Conservation (phyloP, 2,329 filamentous ascomycete genomes). For the Aureobasidium sp. region DNA sequence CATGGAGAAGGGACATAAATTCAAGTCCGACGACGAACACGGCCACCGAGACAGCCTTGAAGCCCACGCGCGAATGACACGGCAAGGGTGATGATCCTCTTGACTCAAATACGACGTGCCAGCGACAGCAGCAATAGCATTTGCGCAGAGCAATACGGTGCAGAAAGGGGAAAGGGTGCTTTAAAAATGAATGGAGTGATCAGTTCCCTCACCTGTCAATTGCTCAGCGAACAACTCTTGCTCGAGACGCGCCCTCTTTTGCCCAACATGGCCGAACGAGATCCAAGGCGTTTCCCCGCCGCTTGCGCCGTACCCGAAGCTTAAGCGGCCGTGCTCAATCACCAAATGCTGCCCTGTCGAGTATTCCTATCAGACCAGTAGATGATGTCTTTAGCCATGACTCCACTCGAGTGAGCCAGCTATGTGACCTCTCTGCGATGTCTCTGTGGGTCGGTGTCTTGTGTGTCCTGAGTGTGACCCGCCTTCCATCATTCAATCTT, state of each 20-base stretch:
- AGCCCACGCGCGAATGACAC: slow-evolving; percentile 11
- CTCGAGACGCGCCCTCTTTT: slow-evolving; percentile 7
- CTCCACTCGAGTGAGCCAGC: not conserved
- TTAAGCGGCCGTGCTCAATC: slow-evolving; percentile 2
- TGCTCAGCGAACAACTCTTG: slow-evolving; percentile 2
- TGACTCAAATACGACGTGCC: slow-evolving; percentile 10
- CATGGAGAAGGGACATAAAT: slow-evolving; percentile 11
- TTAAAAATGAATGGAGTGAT: not conserved
- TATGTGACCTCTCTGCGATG: not conserved
- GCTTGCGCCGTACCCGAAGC: slow-evolving; percentile 6
- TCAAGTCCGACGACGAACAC: slow-evolving; percentile 10
- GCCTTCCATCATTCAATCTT: not conserved
- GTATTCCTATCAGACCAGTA: not conserved
- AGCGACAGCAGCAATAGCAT: not conserved
- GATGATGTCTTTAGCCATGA: not conserved
- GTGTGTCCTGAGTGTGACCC: not conserved
- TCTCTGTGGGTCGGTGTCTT: not conserved
- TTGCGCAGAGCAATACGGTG: not conserved
- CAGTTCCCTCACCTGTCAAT: slow-evolving; percentile 13
- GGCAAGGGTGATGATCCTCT: not conserved
- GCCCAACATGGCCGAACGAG: not conserved
- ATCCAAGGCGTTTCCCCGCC: slow-evolving; percentile 10
- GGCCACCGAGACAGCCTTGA: slow-evolving; percentile 13
- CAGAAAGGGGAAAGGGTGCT: not conserved
- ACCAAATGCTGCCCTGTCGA: not conserved